Percentiles rank a stretch among this genome's conserved stretches.
Conservation (phyloP, 169 alveolate genomes). For the Babesia divergens region DNA sequence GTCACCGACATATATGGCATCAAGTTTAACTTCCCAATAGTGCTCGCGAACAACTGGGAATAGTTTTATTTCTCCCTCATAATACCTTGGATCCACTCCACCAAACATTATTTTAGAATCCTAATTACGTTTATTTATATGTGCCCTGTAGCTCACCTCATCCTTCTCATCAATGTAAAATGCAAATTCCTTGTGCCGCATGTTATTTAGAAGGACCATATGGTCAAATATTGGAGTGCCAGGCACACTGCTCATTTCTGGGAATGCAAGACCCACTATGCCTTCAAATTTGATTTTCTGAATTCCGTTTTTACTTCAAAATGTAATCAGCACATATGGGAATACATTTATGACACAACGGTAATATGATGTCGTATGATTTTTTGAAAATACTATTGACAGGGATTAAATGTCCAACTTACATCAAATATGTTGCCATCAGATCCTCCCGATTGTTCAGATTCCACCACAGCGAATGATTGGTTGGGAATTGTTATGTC, state of each 20-base stretch:
- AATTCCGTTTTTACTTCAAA: constrained; percentile 33
- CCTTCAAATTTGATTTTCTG: constrained; percentile 85
- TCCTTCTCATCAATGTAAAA: constrained; percentile 77
- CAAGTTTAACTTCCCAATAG: constrained; percentile 85
- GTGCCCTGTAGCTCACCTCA: constrained; percentile 21
- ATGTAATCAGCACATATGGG: not conserved
- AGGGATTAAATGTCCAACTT: not conserved
- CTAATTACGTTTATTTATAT: constrained; percentile 22
- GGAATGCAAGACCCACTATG: constrained; percentile 83
- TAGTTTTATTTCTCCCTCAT: constrained; percentile 76
- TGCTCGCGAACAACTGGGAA: constrained; percentile 85
- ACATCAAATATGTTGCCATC: constrained; percentile 68
- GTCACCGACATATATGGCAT: constrained; percentile 79
- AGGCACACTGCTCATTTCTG: constrained; percentile 83
- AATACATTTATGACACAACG: not conserved
- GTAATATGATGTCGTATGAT: not conserved
- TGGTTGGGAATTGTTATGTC: constrained; percentile 73
- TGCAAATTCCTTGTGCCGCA: constrained; percentile 76
- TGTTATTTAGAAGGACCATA: constrained; percentile 62
- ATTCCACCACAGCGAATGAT: constrained; percentile 80
- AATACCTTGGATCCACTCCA: constrained; percentile 78
- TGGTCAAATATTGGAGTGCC: constrained; percentile 80
- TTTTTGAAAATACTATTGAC: not conserved
- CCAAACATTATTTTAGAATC: constrained; percentile 77
- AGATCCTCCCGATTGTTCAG: constrained; percentile 60